phyloP scores from a whole-genome alignment of 495 filamentous ascomycete species.

The Aspergillus avenaceus region DNA sequence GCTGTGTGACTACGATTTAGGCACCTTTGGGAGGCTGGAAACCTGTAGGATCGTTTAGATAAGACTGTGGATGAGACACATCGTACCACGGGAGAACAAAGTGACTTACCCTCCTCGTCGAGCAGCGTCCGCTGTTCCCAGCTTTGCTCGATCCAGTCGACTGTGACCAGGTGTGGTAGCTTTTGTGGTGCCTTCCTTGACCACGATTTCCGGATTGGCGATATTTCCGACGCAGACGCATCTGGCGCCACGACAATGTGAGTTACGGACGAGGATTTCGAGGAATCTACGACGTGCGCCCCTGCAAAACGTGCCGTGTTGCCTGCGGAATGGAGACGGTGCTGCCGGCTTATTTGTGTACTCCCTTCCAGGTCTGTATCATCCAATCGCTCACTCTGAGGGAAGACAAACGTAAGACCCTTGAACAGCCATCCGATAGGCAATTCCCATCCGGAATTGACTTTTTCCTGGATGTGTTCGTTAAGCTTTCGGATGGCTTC shows the following conservation, averaged over 20 bases:
- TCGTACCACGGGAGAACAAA: background rate
- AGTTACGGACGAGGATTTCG: conserved; percentile 20
- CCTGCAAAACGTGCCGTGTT: conserved; percentile 62
- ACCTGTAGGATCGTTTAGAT: background rate
- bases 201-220: conserved; percentile 24
- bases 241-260: conserved; percentile 33
- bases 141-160: conserved; percentile 72
- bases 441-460: conserved; percentile 28
- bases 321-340: conserved; percentile 21
- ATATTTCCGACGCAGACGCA: conserved; percentile 14
- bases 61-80: background rate
- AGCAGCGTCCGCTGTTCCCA: conserved; percentile 75
- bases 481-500: conserved; percentile 52
- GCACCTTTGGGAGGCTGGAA: background rate
- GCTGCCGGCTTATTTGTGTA: background rate
- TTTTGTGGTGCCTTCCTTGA: conserved; percentile 28
- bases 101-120: conserved; percentile 64
- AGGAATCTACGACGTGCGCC: conserved; percentile 34
- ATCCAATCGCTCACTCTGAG: conserved; percentile 10
- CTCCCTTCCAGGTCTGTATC: background rate
- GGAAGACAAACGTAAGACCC: conserved; percentile 54
- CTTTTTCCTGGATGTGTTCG: conserved; percentile 48
- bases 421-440: conserved; percentile 66
- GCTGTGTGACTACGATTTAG: background rate
- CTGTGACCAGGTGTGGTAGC: conserved; percentile 67